A percentile compares a stretch with the other conserved stretches of the same genome.
These are phyloP conservation scores for Rehmannia glutinosa DNA, from an alignment of 257 asterid species.

Conservation along the genomic window DNA sequence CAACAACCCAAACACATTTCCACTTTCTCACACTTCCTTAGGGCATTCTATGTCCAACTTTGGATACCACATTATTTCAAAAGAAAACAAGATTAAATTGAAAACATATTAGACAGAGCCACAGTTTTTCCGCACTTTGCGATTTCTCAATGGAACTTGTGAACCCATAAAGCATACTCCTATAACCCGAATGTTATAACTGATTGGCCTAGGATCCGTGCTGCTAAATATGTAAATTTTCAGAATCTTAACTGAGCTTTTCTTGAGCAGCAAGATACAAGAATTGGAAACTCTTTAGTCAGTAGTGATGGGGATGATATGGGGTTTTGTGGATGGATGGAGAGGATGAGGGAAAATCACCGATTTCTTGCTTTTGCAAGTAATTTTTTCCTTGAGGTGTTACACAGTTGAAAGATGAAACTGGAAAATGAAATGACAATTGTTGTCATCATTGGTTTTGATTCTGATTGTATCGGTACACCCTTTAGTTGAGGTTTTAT, in stretches of 20 bases:
- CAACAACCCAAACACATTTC: not conserved
- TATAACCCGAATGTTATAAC: not conserved
- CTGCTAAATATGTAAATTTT: not conserved
- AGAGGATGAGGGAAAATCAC: too few species aligned
- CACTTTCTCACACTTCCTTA: not conserved
- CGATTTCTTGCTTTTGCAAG: too few species aligned
- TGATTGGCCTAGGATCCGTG: not conserved
- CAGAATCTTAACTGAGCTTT: too few species aligned
- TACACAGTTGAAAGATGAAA: not conserved
- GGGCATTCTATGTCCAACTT: not conserved
- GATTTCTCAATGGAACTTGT: not conserved
- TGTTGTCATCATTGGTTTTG: too few species aligned
- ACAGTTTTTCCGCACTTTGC: not conserved
- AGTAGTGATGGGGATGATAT: too few species aligned
- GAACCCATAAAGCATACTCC: not conserved
- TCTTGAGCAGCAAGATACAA: constrained; percentile 1
- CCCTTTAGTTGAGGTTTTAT: not conserved
- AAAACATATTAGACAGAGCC: not conserved
- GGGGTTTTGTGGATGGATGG: too few species aligned
- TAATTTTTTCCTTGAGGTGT: too few species aligned
- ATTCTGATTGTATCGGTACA: too few species aligned
- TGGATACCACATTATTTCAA: not conserved
- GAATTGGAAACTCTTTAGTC: too few species aligned
- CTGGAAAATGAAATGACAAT: not conserved
- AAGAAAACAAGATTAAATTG: not conserved